Conservation (phyloP, 176 grass and related monocot genomes). For the Oryza punctata region DNA sequence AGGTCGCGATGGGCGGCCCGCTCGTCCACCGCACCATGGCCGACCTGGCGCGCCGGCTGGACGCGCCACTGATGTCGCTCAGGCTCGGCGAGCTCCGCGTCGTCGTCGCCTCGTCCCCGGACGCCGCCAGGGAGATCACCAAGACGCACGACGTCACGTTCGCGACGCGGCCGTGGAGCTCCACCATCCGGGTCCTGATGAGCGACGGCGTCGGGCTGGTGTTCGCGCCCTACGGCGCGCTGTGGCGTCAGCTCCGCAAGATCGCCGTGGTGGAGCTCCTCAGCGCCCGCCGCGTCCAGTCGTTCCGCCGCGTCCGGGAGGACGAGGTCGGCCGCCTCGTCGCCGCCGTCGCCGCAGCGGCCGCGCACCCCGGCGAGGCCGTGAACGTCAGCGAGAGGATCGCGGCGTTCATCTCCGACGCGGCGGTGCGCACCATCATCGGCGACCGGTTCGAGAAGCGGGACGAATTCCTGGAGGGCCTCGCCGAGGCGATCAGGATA, state of each 20-base stretch:
- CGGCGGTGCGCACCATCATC: neutral
- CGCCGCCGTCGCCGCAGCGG: neutral
- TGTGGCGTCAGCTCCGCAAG: conserved; percentile 47
- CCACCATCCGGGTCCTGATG: neutral
- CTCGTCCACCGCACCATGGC: neutral
- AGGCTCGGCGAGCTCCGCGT: neutral
- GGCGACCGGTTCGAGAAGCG: neutral
- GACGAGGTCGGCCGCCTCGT: conserved; percentile 35
- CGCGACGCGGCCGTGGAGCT: too few species aligned
- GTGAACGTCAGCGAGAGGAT: conserved; percentile 32
- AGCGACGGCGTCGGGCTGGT: neutral
- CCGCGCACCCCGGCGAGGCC: neutral
- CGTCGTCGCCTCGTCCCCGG: neutral
- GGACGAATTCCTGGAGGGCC: neutral
- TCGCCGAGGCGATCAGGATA: neutral
- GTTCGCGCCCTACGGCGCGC: conserved; percentile 37
- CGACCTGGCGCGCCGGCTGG: neutral
- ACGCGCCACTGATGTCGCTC: neutral
- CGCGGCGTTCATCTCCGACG: neutral
- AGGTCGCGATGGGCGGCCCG: neutral
- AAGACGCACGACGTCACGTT: neutral
- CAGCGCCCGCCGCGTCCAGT: conserved; percentile 41
- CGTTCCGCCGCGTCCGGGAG: conserved; percentile 45
- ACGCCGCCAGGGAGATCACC: neutral
- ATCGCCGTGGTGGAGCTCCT: conserved; percentile 41